Evolutionary conservation across 2,329 filamentous ascomycete species (phyloP), one percentile per base, ranked within the genome.

Genomic region (Epicoccum nigrum): DNA sequence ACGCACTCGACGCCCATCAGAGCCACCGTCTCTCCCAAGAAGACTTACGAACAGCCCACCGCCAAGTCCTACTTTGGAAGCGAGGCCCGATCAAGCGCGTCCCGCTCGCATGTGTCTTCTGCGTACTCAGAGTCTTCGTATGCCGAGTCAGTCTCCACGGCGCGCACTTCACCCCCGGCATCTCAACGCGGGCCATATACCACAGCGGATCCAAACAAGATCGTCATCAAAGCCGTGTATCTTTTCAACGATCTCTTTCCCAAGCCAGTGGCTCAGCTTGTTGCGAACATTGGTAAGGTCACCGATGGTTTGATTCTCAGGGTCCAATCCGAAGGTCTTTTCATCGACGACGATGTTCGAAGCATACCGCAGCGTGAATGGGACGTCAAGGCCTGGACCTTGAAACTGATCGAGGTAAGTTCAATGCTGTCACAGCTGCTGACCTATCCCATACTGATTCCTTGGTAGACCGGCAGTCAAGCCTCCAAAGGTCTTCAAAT

Each of bases 331-430:
- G 93, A 96, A 72, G 94, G 94, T 15, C 82, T 97, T 45, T 97
- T 97, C 76, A 94, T 99, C 68, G 94, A 99, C 71, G 94, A 99
- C 72, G 94, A 97, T 72, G 84, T 97, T 44, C 86, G 92, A 35
- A 86, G 86, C 55, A 90, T 97, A 13, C 87, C 90, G n/a, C 92
- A 97, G 75, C 86, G 94, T 53, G 94, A 99, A 76, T 99, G 94
- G 94, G 94, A 99, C 72, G 86, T 97, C 69, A 97, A 97, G 75
- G 92, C 93, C 20, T 97, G 94, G 94, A 96, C 92, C 34, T 83
- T 99, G 76, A 97, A 96, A 77, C 79, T 88, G 59, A 86, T 95
- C 74, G 94, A 97, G 83, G 70, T 71, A 65, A 53, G 67, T 7
- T 2, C 8, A 30, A 4, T 9, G 11, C 19, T 11, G 21, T 30